Evolutionary conservation across 2,329 filamentous ascomycete genomes (phyloP), one percentile per base, ranked within the genome.

Genomic region (Uncinocarpus reesii): DNA sequence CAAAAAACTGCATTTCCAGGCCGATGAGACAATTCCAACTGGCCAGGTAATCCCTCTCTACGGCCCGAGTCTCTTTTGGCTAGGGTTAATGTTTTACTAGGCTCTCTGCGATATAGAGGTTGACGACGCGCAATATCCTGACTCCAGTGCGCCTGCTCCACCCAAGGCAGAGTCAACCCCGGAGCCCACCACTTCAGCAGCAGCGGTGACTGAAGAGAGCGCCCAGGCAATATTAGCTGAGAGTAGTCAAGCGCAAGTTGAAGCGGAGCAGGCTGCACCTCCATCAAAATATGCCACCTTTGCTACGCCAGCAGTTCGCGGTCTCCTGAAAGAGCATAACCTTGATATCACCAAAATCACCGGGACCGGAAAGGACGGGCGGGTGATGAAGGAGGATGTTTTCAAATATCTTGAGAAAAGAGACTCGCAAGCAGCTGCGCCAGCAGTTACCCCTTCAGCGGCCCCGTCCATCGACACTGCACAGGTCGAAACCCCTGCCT

Each of bases 71-170:
- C 16, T 2, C 18, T n/a, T 21, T 24, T n/a, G 16, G 7, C 15
- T 15, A 5, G 31, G 28, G 37, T 53, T 62, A 41, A 58, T 32
- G 43, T 2, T 10, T 10, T 11, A 24, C 32, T 56, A 92, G 78
- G 84, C 89, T 11, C 80, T 95, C 60, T 84, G 95, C 55, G 90
- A 96, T 62, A 95, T 96, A 53, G 90, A 96, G 65, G 89, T 95
- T 56, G 80, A 86, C 59, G 85, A 84, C 51, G 83, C 82, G 31
- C 80, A 81, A 55, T 82, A 79, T 54, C 71, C 78, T 45, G 80
- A 80, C 52, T 79, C 83, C 29, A 60, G 65, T 48, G 50, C 47
- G 2, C 32, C 38, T 42, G 52, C 60, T 21, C 56, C 60, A 5
- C 53, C 45, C 13, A 40, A 49, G 18, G 40, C 47, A 20, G 41